Evolutionary conservation across 345 rosid genomes (phyloP), one percentile per base, ranked within the genome.

Genomic region (Barbarea vulgaris): DNA sequence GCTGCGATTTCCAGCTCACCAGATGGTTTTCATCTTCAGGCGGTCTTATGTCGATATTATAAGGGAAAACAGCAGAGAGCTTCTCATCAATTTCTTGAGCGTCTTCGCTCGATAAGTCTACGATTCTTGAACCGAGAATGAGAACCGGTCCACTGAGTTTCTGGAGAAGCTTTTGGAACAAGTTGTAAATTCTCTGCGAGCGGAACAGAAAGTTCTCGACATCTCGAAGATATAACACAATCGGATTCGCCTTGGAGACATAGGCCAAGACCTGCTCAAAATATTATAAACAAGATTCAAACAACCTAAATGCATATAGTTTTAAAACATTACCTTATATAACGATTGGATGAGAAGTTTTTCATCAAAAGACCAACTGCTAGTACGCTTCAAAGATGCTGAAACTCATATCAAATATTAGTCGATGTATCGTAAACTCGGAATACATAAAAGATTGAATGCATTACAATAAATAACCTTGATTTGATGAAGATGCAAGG

Each of bases 1-100:
- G 85, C 75, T 89, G 96, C 17, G 89, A 83, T 62, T 95, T 95
- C 97, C 97, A 92, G 87, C 91, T 95, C 64, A 92, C 91, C 9
- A 83, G 82, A 80, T 86, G 89, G 22, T 52, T 83, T 84, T 90
- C 94, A 17, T 95, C 98, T 33, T 88, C 93, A 0, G 98, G 98
- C 6, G 98, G 97, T 79, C 83, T 86, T 62, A 95, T 88, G 64
- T 89, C 98, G 14, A 95, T 87, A 71, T 89, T 92, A 77, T 89
- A 92, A 62, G 98, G 97, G 85, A 92, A 95, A 69, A 95, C 78
- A 52, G 73, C 74, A 25, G 84, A 61, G 50, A 95, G 88, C 76
- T 80, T 85, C 72, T 89, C 97, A 28, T 88, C 91, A 15, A 87
- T 79, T 46, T 87, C 94, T 7, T 78, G 76, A 78, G 77, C 69